Evolutionary conservation across 2,329 filamentous ascomycete species (phyloP).

Genomic region (Ceratocystiopsis minuta): DNA sequence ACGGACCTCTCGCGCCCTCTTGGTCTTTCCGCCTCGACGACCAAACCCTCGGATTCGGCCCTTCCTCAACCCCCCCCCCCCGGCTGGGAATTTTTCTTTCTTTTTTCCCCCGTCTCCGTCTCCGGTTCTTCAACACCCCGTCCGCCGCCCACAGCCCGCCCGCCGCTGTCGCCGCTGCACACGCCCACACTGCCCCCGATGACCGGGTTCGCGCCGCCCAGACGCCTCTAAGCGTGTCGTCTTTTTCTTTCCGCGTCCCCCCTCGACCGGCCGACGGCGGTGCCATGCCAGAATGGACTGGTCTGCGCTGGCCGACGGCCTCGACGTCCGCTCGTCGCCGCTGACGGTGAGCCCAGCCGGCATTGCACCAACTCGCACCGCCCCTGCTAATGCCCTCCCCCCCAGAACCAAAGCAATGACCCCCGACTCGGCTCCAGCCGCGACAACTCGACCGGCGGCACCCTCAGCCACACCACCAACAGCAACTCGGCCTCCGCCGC

Average conservation of each 20-base stretch:
- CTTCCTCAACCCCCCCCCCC: too few relatives aligned
- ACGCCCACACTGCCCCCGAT: neutral
- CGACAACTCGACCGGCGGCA: conserved; percentile 21
- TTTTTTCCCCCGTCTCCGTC: too few relatives aligned
- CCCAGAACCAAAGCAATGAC: conserved; percentile 17
- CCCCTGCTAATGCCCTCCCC: neutral
- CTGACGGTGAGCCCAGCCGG: conserved; percentile 1
- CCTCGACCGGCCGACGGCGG: neutral
- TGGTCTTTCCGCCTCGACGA: too few relatives aligned
- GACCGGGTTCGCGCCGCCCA: neutral
- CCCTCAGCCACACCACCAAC: conserved; percentile 17
- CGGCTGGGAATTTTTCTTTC: too few relatives aligned
- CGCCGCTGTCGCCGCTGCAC: too few relatives aligned
- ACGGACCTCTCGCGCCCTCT: too few relatives aligned
- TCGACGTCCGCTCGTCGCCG: conserved; percentile 1
- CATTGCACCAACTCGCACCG: too few relatives aligned
- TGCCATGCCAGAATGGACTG: conserved; percentile 8
- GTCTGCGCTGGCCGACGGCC: conserved; percentile 2
- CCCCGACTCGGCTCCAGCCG: conserved; percentile 25
- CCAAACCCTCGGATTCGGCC: too few relatives aligned
- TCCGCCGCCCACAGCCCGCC: too few relatives aligned
- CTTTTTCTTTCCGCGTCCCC: neutral
- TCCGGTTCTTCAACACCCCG: too few relatives aligned
- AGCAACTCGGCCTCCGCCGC: conserved; percentile 20
- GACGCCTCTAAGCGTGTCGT: neutral